Base-by-base conservation (phyloP, 2,329 filamentous ascomycete species). In the Lasiodiplodia gonubiensis region DNA sequence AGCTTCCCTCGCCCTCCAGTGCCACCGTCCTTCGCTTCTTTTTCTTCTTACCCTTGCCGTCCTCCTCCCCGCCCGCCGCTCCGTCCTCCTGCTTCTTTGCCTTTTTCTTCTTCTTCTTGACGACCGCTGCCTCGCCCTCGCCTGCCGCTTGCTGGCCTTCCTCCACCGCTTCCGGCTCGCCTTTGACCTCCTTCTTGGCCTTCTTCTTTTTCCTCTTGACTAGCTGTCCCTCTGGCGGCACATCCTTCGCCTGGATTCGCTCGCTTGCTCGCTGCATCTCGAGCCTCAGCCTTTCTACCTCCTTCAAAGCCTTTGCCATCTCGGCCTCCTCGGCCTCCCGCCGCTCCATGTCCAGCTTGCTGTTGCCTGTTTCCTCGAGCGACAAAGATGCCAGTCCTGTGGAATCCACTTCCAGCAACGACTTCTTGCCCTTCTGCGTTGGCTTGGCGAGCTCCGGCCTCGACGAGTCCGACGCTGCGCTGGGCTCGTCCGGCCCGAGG, bases 251-350 rank as follows among this genome's bases (percentile, higher is more conserved):
- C 71, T 91, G 86, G 46, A 94, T 89, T 66, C 90, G 83, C 80
- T 94, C 92, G 73, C 90, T 92, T 46, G 89, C 90, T 67, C 91
- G 83, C 80, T 94, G 92, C 93, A 98, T 97, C 80, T 97, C 92
- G 67, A 97, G 82, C 64, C 95, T 85, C 68, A 96, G 81, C 63
- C 89, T 85, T 81, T 98, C 94, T 3, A 99, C 92, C 77, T 97
- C 92, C 77, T 90, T 90, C 84, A 97, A 89, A 10, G 94, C 95
- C 74, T 88, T 89, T 53, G 88, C 89, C 92, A 97, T 97, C 79
- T 97, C 94, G 1, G 88, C 89, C 69, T 97, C 93, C 74, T 97
- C 93, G 18, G 86, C 87, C 75, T 90, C 86, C 70, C 90, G 87
- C 64, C 85, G 84, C 74, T 93, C 91, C 61, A 88, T 84, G 67